Evolutionary conservation across 129 eudicot genomes (phyloP).

Genomic region (Ambrosia trifida): DNA sequence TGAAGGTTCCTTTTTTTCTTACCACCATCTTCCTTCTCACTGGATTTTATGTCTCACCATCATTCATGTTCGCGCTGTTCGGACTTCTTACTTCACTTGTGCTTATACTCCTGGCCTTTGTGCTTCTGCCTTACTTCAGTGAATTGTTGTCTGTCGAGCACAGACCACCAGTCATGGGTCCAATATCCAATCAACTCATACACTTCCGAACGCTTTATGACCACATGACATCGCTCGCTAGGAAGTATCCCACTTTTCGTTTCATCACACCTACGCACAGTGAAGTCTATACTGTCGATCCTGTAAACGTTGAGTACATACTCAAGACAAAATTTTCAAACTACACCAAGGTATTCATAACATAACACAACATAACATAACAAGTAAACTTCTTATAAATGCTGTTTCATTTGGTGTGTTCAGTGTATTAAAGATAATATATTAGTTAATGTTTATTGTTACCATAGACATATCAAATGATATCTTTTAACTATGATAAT

Average conservation of each 20-base stretch:
- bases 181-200: slow-evolving; percentile 41
- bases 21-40: slow-evolving; percentile 24
- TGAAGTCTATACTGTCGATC: slow-evolving; percentile 56
- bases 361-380: not conserved
- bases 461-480: too few species aligned
- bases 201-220: slow-evolving; percentile 49
- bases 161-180: slow-evolving; percentile 60
- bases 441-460: too few species aligned
- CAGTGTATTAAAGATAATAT: too few species aligned
- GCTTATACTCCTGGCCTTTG: slow-evolving; percentile 18
- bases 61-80: slow-evolving; percentile 22
- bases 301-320: slow-evolving; percentile 49
- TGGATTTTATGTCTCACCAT: slow-evolving; percentile 27
- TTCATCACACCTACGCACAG: slow-evolving; percentile 52
- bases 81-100: slow-evolving; percentile 29
- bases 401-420: not conserved
- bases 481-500: too few species aligned
- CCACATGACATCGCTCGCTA: slow-evolving; percentile 43
- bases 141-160: slow-evolving; percentile 29
- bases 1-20: slow-evolving; percentile 12
- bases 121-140: slow-evolving; percentile 34
- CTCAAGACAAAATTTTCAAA: slow-evolving; percentile 62
- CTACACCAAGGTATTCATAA: slow-evolving; percentile 43
- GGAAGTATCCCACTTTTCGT: slow-evolving; percentile 50
- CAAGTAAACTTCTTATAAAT: not conserved